A percentile compares a stretch with the other conserved stretches of the same genome.
phyloP scores from a whole-genome alignment of 2,329 filamentous ascomycete species.

The Teratosphaeria zuluensis region DNA sequence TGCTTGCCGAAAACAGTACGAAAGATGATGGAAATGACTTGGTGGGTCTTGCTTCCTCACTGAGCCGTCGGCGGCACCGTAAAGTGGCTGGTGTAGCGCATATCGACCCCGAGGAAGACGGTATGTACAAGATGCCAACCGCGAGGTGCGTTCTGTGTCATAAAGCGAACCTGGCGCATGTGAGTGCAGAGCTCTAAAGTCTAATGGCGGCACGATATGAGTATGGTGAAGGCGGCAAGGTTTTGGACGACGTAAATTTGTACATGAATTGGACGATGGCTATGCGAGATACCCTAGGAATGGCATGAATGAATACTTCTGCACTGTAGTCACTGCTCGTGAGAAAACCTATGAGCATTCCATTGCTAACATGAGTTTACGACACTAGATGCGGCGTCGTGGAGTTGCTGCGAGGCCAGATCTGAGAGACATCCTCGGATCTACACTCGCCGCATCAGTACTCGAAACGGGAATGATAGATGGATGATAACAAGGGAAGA shows the following conservation, averaged over 20 bases:
- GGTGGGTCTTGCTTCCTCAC: background rate
- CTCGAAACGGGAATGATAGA: too few relatives aligned
- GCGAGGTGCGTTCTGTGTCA: background rate
- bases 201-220: background rate
- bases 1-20: background rate
- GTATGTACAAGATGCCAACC: slow-evolving; percentile 1
- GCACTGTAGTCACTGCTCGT: background rate
- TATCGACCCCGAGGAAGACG: background rate
- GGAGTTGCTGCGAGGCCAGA: too few relatives aligned
- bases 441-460: too few relatives aligned
- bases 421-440: too few relatives aligned
- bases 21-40: background rate
- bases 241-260: background rate
- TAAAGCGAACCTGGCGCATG: background rate
- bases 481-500: too few relatives aligned
- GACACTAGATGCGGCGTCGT: too few relatives aligned
- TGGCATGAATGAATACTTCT: background rate
- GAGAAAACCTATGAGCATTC: background rate
- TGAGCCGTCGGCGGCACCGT: background rate
- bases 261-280: background rate
- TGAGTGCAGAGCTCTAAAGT: background rate
- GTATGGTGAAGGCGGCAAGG: background rate
- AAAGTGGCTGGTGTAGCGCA: background rate
- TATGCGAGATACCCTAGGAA: background rate
- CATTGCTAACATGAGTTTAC: too few relatives aligned